A percentile compares a stretch with the other conserved stretches of the same genome.
Conservation (phyloP, 2,329 filamentous ascomycete genomes). For the Cytospora schulzeri region DNA sequence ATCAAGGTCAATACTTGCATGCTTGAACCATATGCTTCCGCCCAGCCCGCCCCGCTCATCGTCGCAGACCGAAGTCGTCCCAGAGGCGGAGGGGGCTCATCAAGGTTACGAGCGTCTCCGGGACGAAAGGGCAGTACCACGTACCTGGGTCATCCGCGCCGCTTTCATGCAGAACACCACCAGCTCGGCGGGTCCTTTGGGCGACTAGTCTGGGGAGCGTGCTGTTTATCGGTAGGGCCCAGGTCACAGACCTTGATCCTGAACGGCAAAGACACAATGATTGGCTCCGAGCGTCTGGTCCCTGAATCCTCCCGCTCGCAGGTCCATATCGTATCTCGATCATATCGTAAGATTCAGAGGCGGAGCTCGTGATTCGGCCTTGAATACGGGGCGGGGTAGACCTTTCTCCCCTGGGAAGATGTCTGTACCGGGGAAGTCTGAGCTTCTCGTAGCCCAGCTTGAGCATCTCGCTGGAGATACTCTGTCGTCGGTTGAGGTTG, state of each 20-base stretch:
- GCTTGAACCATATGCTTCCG: not conserved
- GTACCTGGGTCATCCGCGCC: not conserved
- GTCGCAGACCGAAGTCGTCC: not conserved
- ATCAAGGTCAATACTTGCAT: not conserved
- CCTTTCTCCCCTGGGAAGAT: not conserved
- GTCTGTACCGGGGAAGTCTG: not conserved
- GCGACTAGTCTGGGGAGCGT: not conserved
- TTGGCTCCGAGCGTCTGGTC: not conserved
- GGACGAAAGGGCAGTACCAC: not conserved
- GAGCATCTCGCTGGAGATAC: not conserved
- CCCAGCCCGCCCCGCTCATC: not conserved
- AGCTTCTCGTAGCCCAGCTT: not conserved
- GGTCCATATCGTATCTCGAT: constrained; percentile 1
- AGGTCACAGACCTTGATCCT: not conserved
- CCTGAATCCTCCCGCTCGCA: constrained; percentile 16
- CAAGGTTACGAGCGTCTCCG: not conserved
- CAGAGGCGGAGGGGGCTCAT: no score
- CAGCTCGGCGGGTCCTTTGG: not conserved
- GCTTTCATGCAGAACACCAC: constrained; percentile 8
- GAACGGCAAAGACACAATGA: not conserved
- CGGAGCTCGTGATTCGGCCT: not conserved
- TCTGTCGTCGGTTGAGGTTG: not conserved
- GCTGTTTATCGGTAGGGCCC: not conserved
- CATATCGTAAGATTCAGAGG: constrained; percentile 1
- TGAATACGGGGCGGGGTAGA: not conserved